Base-by-base conservation (phyloP, 352 stramenopile genomes). In the Phytophthora citrophthora region DNA sequence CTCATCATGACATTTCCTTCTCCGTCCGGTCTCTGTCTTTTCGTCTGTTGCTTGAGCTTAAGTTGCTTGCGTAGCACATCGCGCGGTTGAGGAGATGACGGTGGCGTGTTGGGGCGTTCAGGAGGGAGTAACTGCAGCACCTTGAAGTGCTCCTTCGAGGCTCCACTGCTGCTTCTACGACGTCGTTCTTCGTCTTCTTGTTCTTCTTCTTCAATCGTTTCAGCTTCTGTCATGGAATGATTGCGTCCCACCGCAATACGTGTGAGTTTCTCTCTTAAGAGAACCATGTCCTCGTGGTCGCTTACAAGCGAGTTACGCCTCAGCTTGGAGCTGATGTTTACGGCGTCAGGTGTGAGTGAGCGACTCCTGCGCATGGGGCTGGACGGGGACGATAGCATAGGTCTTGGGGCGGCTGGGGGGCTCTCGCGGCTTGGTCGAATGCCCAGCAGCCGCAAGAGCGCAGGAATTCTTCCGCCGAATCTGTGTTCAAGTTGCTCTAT, bases 51-150 rank as follows among this genome's bases (percentile, higher is more conserved):
- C 67, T 89, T 90, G 12, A 83, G 39, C 34, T 77, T 70, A 16
- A 92, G 50, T 55, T 94, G 85, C 57, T 83, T 86, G n/a, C 83
- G 76, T 32, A 94, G 57, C 38, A 93, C 64, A 51, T 93, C 84
- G 2, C 83, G 69, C 3, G 86, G 86, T 68, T 94, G 86, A 9
- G 86, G 86, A 13, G 86, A 94, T 31, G 83, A 92, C 38, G 86
- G 86, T 27, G 86, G 86, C 50, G 86, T 94, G 48, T 67, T 87
- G 8, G 86, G 77, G 0, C 79, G 74, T 12, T 90, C 83, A 1
- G 68, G 55, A 3, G 62, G 55, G 5, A 75, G 58, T 50, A 87
- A 48, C 0, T 72, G 60, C 44, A 90, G 86, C 52, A 82, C 61
- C 50, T 80, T 76, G 38, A 90, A 90, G 26, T 67, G 68, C 60